Evolutionary conservation across 805 yeast species (phyloP), one percentile per base, ranked within the genome.

Genomic region (Wickerhamomyces xylosicus): DNA sequence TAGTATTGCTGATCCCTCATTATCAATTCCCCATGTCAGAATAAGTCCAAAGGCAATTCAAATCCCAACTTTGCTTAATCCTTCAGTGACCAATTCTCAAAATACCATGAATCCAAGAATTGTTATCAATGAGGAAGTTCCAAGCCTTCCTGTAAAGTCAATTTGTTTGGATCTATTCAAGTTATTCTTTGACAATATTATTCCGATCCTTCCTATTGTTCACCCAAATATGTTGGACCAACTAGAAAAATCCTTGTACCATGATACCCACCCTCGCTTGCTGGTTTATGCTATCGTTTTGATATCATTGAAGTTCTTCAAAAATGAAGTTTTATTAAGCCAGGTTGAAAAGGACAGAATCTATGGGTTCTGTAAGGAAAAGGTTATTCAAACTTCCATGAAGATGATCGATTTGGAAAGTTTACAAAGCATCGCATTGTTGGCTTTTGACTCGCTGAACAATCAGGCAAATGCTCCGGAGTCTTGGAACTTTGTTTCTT

Each of bases 401-500:
- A 47, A 40, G 34, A 45, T 37, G 33, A 48, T 48, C 27, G 48
- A 44, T 34, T 31, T 50, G 16, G 54, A 50, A 33, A 47, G 44
- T 36, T 33, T 50, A 17, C 54, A 50, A 25, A 37, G 48, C 4
- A 40, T 50, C 47, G 46, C 43, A 1, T 32, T 50, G 3, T 33
- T 50, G 8, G 54, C 54, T 11, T 50, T 45, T 27, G 55, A 50
- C 17, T 45, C 52, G 1, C 34, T 50, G 5, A 44, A 48, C 5
- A 52, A 47, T 5, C 45, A 45, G 35, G 48, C 45, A 3, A 50
- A 50, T 37, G 53, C 49, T 5, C 55, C 55, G 4, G 55, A 50
- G 21, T 43, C 48, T 28, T 50, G 55, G 55, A 50, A 50, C 34
- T 50, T 49, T 37, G 53, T 50, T 9, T 49, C 53, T 20, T 47